Evolutionary conservation across 2,329 filamentous ascomycete genomes (phyloP).

Genomic region (Fusarium sulawesiense): DNA sequence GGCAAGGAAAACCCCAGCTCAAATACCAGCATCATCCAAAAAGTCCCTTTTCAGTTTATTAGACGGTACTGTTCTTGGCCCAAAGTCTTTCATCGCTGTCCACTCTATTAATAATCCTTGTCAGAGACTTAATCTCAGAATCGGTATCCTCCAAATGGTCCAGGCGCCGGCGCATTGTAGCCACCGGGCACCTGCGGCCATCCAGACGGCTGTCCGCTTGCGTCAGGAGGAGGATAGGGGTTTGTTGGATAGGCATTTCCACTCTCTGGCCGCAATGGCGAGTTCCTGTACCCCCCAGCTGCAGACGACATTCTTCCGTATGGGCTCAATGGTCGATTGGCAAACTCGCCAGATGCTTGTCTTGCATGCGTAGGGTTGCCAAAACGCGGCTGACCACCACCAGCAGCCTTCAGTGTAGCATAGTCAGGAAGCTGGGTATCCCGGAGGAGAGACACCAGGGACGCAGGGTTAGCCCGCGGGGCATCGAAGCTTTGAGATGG

Average conservation of each 20-base stretch:
- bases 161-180: slow-evolving; percentile 49
- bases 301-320: slow-evolving; percentile 58
- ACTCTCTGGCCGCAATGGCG: slow-evolving; percentile 62
- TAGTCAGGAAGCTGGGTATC: slow-evolving; percentile 74
- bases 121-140: slow-evolving; percentile 41
- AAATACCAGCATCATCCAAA: slow-evolving; percentile 35
- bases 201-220: slow-evolving; percentile 35
- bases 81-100: not conserved
- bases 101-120: not conserved
- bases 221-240: slow-evolving; percentile 48
- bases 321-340: slow-evolving; percentile 60
- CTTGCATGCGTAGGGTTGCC: slow-evolving; percentile 53
- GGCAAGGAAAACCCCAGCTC: slow-evolving; percentile 38
- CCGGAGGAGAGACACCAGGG: slow-evolving; percentile 78
- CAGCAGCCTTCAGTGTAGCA: slow-evolving; percentile 63
- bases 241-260: slow-evolving; percentile 45
- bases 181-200: slow-evolving; percentile 49
- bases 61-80: slow-evolving; percentile 14
- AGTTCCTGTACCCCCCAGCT: slow-evolving; percentile 62
- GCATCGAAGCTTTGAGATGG: slow-evolving; percentile 77
- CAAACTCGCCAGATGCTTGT: slow-evolving; percentile 58
- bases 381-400: slow-evolving; percentile 52
- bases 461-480: slow-evolving; percentile 75
- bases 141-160: slow-evolving; percentile 53
- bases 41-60: slow-evolving; percentile 27